phyloP scores from a whole-genome alignment of 352 stramenopile genomes.

The Pythium rhizo-oryzae region DNA sequence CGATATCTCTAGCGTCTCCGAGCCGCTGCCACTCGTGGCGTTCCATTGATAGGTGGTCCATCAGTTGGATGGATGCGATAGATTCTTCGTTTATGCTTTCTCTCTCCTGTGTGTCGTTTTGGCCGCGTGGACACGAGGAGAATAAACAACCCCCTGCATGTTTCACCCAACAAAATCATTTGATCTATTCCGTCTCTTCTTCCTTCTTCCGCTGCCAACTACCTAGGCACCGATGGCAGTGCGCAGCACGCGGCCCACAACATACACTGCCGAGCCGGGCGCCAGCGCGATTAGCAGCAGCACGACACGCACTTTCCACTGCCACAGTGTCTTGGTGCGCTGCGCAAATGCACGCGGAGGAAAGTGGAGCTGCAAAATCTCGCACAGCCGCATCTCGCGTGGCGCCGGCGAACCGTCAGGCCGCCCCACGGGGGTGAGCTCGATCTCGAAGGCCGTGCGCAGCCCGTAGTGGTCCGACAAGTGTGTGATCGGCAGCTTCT shows the following conservation, averaged over 20 bases:
- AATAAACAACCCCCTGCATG: constrained; percentile 14
- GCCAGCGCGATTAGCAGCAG: constrained; percentile 43
- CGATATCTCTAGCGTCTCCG: too few species aligned
- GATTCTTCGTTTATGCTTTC: constrained; percentile 3
- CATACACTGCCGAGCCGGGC: constrained; percentile 23
- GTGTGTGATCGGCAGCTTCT: constrained; percentile 66
- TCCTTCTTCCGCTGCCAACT: too few species aligned
- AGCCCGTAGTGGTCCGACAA: constrained; percentile 83
- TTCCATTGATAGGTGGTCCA: constrained; percentile 26
- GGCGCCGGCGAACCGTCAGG: constrained; percentile 43
- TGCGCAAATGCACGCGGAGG: constrained; percentile 64
- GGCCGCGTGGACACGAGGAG: neutral
- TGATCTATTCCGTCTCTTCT: neutral
- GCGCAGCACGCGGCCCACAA: constrained; percentile 11
- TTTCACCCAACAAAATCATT: constrained; percentile 20
- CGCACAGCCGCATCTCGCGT: constrained; percentile 41
- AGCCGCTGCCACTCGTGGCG: too few species aligned
- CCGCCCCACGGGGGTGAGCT: constrained; percentile 41
- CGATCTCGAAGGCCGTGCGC: constrained; percentile 52
- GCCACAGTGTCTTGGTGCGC: constrained; percentile 56
- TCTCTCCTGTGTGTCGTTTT: neutral
- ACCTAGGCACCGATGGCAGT: neutral
- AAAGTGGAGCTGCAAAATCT: constrained; percentile 72
- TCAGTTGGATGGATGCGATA: constrained; percentile 36
- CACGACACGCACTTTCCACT: constrained; percentile 60